Base-by-base conservation (phyloP, 257 asterid species). In the Gentiana macrophylla region DNA sequence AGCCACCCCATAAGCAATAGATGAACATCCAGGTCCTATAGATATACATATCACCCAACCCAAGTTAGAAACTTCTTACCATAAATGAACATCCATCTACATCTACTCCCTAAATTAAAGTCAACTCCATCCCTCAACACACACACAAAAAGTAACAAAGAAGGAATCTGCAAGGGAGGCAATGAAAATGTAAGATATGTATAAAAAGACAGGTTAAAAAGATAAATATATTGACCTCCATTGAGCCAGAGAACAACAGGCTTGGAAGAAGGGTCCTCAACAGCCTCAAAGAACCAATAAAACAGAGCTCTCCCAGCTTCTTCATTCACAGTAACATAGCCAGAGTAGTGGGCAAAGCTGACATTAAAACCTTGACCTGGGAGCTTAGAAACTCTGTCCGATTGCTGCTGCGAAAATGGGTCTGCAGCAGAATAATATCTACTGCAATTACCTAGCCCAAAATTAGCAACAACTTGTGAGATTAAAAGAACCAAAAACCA, bases 1-100 rank as follows among this genome's bases (percentile, higher is more conserved):
- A 56, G 88, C 98, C 55, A 84, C 83, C 55, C 98, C 98, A 76
- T 3, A 85, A 52, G 89, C 98, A 72, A 88, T 75, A 9, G 97
- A 92, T 38, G 98, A 92, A 61, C 98, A 92, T 66, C 97, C 98
- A 13, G 98, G 98, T 61, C 98, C 98, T 88, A 73, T 9, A 57
- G 69, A 60, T 41, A 70, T 15, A 59, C 32, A 6, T 53, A 38
- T 48, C 32, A 35, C n/a, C 72, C 55, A 66, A 37, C 24, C 24
- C 24, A 15, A 15, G 9, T 2, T 41, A 10, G 10, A 41, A 7
- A 41, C 9, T 41, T 41, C 24, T 24, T 24, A 24, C 24, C 24
- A 24, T 24, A 24, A 24, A 24, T 24, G 24, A 24, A 24, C 24
- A 24, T 24, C 24, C 46, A 41, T 41, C 24, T 15, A 15, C 24